Conservation (phyloP, 2,329 filamentous ascomycete genomes). For the Penicillium paneum region DNA sequence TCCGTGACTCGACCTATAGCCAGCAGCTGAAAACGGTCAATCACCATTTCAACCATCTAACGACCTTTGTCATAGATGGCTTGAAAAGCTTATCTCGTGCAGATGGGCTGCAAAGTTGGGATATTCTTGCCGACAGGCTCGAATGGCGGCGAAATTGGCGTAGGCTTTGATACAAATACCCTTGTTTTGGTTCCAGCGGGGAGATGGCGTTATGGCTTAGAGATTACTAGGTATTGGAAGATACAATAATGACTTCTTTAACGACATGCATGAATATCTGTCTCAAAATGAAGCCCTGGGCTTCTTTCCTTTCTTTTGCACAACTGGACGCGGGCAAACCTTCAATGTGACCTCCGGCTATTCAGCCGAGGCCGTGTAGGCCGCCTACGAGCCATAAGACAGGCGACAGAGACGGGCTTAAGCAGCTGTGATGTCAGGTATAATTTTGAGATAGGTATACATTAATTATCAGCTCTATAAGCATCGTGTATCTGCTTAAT, state of each 20-base stretch:
- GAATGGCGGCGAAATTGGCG: constrained; percentile 47
- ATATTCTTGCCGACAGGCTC: constrained; percentile 75
- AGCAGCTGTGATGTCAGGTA: too few species aligned
- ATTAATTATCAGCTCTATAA: constrained; percentile 72
- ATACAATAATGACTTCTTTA: neutral
- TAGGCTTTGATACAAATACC: constrained; percentile 2
- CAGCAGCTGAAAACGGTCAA: constrained; percentile 57
- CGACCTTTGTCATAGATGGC: constrained; percentile 69
- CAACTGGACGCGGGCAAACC: constrained; percentile 71
- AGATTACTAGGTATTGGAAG: neutral
- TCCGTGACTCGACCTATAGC: constrained; percentile 46
- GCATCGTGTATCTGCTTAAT: too few species aligned
- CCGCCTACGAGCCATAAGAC: constrained; percentile 70
- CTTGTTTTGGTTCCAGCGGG: neutral
- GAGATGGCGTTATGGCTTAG: neutral
- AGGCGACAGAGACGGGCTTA: too few species aligned
- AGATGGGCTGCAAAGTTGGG: constrained; percentile 70
- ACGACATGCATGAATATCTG: neutral
- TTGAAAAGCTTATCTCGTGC: constrained; percentile 72
- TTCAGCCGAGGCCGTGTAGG: constrained; percentile 66
- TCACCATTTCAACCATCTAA: constrained; percentile 60
- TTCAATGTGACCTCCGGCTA: constrained; percentile 76
- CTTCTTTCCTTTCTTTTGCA: constrained; percentile 20
- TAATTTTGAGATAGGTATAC: constrained; percentile 26
- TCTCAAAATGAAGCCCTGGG: neutral